Evolutionary conservation across 345 rosid genomes (phyloP), one percentile per base, ranked within the genome.

Genomic region (Turnera subulata): DNA sequence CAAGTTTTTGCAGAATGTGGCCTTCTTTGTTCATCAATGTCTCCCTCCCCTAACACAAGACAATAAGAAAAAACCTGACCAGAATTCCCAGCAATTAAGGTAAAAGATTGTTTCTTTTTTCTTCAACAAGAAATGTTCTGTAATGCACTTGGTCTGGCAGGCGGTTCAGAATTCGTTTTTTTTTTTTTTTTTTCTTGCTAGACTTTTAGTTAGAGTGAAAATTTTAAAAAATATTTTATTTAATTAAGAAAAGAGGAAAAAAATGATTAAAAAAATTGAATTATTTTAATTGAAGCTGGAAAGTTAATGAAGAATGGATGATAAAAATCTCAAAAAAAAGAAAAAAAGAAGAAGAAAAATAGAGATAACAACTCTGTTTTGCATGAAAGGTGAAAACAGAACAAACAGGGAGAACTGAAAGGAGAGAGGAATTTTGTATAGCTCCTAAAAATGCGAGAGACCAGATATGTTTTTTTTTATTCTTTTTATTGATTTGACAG

Each of bases 401-500:
- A 12, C n/a, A n/a, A 1, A 1, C 5, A 47, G 29, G 39, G 26
- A 21, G 15, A 44, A 4, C 4, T 16, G 21, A 38, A n/a, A 51
- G 35, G 29, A 48, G 38, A 26, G 39, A 15, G 4, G 21, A 11
- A 6, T 10, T 2, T 37, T 29, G 21, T 16, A 17, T 1, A 4
- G 40, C 26, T 33, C 64, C 66, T 53, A 33, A 62, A 44, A 53
- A 19, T 11, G 33, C 42, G 66, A 46, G 58, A 45, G 29, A 20
- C 38, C 66, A 5, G 16, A 29, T 33, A 53, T 29, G 52, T 62
- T 45, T 43, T 23, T 29, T n/a, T n/a, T n/a, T n/a, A n/a, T n/a
- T n/a, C n/a, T n/a, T n/a, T n/a, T n/a, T n/a, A n/a, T n/a, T n/a
- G 65, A 25, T 24, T 25, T 40, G 56, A 62, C 58, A 62, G 55